Base-by-base conservation (phyloP, 2,329 filamentous ascomycete species). In the Colletotrichum melonis region DNA sequence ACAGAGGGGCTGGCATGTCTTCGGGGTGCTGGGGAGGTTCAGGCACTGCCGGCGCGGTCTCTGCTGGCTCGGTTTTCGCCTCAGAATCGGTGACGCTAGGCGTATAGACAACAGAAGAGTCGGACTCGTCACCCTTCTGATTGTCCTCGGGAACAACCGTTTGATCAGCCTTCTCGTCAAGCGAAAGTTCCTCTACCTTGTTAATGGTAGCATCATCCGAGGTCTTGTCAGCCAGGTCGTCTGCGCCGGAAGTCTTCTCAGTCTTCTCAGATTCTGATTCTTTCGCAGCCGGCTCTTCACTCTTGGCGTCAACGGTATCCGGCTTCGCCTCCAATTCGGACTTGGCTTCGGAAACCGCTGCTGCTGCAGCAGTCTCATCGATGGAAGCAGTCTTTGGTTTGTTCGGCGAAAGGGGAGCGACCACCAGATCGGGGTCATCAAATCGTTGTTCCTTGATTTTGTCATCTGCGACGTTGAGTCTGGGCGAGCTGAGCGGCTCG, bases 401-500 rank as follows among this genome's bases (percentile, higher is more conserved):
- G 38, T 78, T 86, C 0, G 90, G 90, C 0, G 90, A 92, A 8
- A 92, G 81, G 0, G 90, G 90, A 14, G 87, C 85, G 59, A 91
- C 89, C 2, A 90, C 81, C 63, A 91, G 80, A 32, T 90, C 88
- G 0, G 87, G 85, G 24, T 91, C 88, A n/a, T 89, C 87, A 69
- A 90, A 88, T 2, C 84, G 83, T 49, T 83, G 82, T 69, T 87
- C 83, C 14, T 88, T 88, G 5, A 88, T 81, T 57, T 88, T 89
- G 74, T 90, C 88, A 38, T 89, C 89, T 60, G 89, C 88, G 22
- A 93, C 86, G 22, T 90, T 87, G 9, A 96, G 86, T 5, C 87
- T 86, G 3, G 91, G 90, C 4, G 93, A 94, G 76, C 90, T 93
- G 22, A 95, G 85, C 3, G 93, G 92, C 80, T 95, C 93, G 74